phyloP scores from a whole-genome alignment of 441 rosid species.

The Adansonia gregorii region DNA sequence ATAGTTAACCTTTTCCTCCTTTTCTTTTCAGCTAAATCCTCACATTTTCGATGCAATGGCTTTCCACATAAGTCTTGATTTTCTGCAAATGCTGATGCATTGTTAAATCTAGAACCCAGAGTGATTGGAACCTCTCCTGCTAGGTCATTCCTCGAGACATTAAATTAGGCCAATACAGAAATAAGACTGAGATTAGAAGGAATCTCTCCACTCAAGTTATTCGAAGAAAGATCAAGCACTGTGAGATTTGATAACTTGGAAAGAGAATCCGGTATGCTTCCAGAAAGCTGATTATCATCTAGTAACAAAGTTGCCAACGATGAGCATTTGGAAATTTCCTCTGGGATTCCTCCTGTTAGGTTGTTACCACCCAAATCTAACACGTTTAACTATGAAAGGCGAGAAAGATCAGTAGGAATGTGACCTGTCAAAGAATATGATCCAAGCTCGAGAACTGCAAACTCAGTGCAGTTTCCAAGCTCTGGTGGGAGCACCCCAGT shows the following conservation, averaged over 20 bases:
- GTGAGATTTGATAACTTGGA: slow-evolving; percentile 61
- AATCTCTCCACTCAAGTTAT: slow-evolving; percentile 79
- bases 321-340: slow-evolving; percentile 54
- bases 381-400: slow-evolving; percentile 51
- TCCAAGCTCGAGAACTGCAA: slow-evolving; percentile 74
- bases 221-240: slow-evolving; percentile 70
- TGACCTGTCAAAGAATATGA: slow-evolving; percentile 63
- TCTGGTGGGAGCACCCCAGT: slow-evolving; percentile 73
- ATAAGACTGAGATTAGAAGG: slow-evolving; percentile 58
- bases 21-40: slow-evolving; percentile 40
- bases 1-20: slow-evolving; percentile 63
- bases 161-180: slow-evolving; percentile 60
- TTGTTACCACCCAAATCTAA: slow-evolving; percentile 77
- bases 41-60: slow-evolving; percentile 64
- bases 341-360: slow-evolving; percentile 73
- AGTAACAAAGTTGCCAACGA: slow-evolving; percentile 57
- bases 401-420: slow-evolving; percentile 76
- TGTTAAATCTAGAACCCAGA: slow-evolving; percentile 65
- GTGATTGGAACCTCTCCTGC: slow-evolving; percentile 72
- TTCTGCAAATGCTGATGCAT: slow-evolving; percentile 60
- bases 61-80: slow-evolving; percentile 74
- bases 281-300: slow-evolving; percentile 67
- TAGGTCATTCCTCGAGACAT: slow-evolving; percentile 74
- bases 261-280: slow-evolving; percentile 66
- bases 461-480: slow-evolving; percentile 84